These are phyloP conservation scores for Albifimbria verrucaria DNA, from an alignment of 2,329 filamentous ascomycete species.

Conservation along the genomic window DNA sequence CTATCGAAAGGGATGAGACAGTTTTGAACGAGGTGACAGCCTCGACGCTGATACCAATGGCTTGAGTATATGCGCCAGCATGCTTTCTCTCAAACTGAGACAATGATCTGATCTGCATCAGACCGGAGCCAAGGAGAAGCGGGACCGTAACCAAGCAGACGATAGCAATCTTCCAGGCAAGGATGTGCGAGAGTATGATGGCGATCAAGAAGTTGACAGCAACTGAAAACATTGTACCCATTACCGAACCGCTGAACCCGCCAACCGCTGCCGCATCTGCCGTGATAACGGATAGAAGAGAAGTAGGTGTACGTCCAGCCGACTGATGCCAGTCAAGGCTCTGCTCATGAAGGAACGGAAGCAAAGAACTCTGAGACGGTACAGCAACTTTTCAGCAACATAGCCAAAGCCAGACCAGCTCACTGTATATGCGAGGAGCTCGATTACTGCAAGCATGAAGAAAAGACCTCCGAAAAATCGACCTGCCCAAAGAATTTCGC, in stretches of 20 bases:
- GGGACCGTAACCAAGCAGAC: conserved; percentile 69
- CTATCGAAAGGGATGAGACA: conserved; percentile 51
- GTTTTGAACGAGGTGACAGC: conserved; percentile 65
- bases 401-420: conserved; percentile 50
- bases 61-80: conserved; percentile 60
- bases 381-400: conserved; percentile 60
- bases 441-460: conserved; percentile 47
- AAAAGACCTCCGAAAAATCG: conserved; percentile 56
- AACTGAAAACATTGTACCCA: conserved; percentile 67
- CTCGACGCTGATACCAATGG: conserved; percentile 63
- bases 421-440: conserved; percentile 52
- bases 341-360: conserved; percentile 65
- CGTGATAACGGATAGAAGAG: conserved; percentile 64
- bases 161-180: conserved; percentile 74
- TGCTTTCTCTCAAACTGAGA: conserved; percentile 61
- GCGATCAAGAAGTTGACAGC: conserved; percentile 65
- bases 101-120: conserved; percentile 64
- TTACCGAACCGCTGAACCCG: conserved; percentile 66
- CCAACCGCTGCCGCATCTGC: conserved; percentile 65
- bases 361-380: conserved; percentile 59
- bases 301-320: conserved; percentile 52
- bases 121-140: conserved; percentile 63
- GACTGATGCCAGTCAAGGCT: conserved; percentile 71
- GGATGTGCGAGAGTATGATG: conserved; percentile 65
- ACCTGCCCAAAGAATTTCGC: conserved; percentile 32